Base-by-base conservation (phyloP, 768 basidiomycete species). In the Chiua virens region DNA sequence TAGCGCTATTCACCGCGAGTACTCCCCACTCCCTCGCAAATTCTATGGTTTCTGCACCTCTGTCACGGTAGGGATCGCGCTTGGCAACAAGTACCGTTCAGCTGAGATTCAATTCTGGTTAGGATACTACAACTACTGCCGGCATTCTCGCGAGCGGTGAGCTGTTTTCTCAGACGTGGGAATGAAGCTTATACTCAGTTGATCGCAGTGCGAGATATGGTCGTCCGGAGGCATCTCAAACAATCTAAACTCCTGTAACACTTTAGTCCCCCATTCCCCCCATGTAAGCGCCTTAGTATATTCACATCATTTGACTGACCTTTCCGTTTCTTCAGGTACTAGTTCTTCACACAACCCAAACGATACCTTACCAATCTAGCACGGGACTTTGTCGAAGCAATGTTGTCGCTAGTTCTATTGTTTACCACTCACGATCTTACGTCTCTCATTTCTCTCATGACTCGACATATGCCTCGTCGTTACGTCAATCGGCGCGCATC, bases 11-110 rank as follows among this genome's bases (percentile, higher is more conserved):
- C 87, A 88, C 59, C 73, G 87, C 55, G 86, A 88, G 64, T 83
- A 85, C 61, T 88, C 87, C 4, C 87, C 85, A 2, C 76, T 74
- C 35, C 86, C 87, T 43, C 76, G 87, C 42, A 86, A 86, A 61
- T 89, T 89, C 59, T 89, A 89, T 58, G 82, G 83, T 11, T 89
- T 87, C 61, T 86, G 82, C 57, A 89, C 87, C 18, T 86, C 85
- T 34, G 85, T 89, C 27, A 89, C 87, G 36, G 83, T 84, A 57
- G 20, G 77, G 44, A 21, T 5, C 21, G 14, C 14, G 15, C 11
- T 41, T 3, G 28, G 28, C 20, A 14, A 22, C 22, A 23, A 28
- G n/a, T 10, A 10, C 9, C 38, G 4, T 5, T 8, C 27, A 47
- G 30, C 49, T 52, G 38, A 58, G 39, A 36, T 43, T 32, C 11